Conservation (phyloP, 768 basidiomycete genomes). For the Pleurotus tuber-regium region DNA sequence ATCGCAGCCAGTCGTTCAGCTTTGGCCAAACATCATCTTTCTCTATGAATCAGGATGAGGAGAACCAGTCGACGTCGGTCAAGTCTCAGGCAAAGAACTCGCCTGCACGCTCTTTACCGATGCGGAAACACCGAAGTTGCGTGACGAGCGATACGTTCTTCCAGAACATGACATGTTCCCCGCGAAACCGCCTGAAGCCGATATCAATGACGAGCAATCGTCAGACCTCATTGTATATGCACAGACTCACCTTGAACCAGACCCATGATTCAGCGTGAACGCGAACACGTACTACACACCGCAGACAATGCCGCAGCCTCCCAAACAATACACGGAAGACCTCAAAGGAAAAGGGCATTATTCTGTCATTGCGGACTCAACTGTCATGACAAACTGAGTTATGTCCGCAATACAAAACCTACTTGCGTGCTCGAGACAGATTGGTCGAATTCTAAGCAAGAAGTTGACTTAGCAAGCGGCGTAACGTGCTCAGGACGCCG, state of each 20-base stretch:
- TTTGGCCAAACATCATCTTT: constrained; percentile 64
- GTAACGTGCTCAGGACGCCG: constrained; percentile 53
- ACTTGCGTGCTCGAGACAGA: constrained; percentile 72
- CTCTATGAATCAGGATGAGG: constrained; percentile 31
- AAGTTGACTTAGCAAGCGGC: constrained; percentile 55
- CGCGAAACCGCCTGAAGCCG: constrained; percentile 49
- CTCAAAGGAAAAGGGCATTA: constrained; percentile 69
- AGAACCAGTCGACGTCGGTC: constrained; percentile 25
- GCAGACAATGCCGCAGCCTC: constrained; percentile 49
- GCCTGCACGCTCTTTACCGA: constrained; percentile 19
- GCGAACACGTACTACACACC: constrained; percentile 79
- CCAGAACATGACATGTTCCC: constrained; percentile 49
- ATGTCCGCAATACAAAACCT: constrained; percentile 73
- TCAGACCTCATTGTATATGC: constrained; percentile 47
- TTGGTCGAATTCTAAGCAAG: constrained; percentile 58
- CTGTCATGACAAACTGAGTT: constrained; percentile 71
- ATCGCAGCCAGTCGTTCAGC: constrained; percentile 68
- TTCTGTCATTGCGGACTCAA: constrained; percentile 73
- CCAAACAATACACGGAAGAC: constrained; percentile 51
- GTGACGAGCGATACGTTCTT: constrained; percentile 66
- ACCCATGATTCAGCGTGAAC: constrained; percentile 72
- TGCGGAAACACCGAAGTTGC: constrained; percentile 42
- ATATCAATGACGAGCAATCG: constrained; percentile 60
- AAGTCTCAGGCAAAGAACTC: constrained; percentile 23
- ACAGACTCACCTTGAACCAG: constrained; percentile 43